Conservation (phyloP, 179 eudicot genomes). For the Silene vulgaris region DNA sequence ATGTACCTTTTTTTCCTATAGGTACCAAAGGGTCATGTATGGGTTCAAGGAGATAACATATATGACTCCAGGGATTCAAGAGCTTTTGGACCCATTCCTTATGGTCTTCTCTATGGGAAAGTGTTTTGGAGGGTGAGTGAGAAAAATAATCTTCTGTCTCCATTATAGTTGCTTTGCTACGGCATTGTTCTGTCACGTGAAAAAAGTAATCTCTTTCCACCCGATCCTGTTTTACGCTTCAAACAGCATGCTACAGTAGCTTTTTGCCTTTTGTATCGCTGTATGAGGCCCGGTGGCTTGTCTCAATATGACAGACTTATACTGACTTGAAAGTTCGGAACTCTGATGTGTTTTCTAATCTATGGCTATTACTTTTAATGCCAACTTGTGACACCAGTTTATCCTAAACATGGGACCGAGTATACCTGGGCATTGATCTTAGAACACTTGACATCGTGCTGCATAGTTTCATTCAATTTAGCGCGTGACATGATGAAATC, state of each 20-base stretch:
- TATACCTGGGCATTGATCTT: background rate
- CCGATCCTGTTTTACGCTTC: background rate
- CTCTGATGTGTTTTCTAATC: background rate
- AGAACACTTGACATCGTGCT: no score
- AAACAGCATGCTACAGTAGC: background rate
- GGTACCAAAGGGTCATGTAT: conserved; percentile 86
- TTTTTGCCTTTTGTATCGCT: background rate
- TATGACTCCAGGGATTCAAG: conserved; percentile 62
- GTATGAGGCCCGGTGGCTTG: background rate
- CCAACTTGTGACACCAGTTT: background rate
- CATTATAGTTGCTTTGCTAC: background rate
- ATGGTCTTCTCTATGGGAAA: conserved; percentile 52
- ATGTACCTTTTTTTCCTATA: conserved; percentile 9
- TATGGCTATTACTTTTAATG: background rate
- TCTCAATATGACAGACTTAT: background rate
- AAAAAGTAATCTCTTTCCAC: background rate
- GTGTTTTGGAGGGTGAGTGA: conserved; percentile 59
- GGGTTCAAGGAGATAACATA: conserved; percentile 82
- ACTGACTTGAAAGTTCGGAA: background rate
- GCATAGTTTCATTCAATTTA: no score
- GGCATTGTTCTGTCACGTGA: background rate
- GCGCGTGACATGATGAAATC: no score
- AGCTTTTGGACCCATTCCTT: conserved; percentile 72
- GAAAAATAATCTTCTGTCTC: background rate
- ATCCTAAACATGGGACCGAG: background rate